A percentile compares a stretch with the other conserved stretches of the same genome.
Evolutionary conservation across 805 yeast species (phyloP).

Genomic region (Myxozyma melibiosi): DNA sequence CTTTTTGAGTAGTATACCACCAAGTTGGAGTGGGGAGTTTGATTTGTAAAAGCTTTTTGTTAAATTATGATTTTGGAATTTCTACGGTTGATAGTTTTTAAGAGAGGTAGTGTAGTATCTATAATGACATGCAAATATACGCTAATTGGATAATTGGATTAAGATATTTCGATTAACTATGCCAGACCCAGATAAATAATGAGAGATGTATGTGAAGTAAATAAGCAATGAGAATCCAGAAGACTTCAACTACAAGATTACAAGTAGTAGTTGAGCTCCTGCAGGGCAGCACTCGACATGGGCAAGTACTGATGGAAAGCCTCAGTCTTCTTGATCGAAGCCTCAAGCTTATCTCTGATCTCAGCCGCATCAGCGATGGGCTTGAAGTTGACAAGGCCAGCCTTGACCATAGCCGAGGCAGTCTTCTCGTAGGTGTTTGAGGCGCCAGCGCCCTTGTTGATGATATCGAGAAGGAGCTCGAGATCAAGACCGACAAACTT

Average conservation of each 20-base stretch:
- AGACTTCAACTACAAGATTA: no score
- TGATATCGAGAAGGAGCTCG: conserved; percentile 17
- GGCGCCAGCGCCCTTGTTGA: conserved; percentile 27
- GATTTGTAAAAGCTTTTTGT: conserved; percentile 6
- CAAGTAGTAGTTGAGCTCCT: conserved; percentile 19
- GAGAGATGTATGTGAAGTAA: background rate
- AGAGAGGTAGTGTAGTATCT: background rate
- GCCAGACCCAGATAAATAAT: background rate
- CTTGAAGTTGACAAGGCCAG: conserved; percentile 6
- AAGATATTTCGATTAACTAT: background rate
- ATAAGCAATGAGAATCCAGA: background rate
- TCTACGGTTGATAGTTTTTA: background rate
- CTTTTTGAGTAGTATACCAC: conserved; percentile 20
- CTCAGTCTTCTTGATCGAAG: conserved; percentile 16
- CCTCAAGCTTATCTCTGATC: conserved; percentile 5
- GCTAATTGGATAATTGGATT: background rate
- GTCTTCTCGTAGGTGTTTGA: conserved; percentile 14
- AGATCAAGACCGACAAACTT: conserved; percentile 25
- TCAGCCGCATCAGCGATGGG: conserved; percentile 9
- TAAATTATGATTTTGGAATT: background rate
- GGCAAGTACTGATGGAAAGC: conserved; percentile 20
- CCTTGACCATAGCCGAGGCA: conserved; percentile 14
- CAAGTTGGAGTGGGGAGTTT: conserved; percentile 19
- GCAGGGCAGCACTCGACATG: conserved; percentile 24
- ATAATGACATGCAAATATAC: no score